Percentiles rank a stretch among this genome's conserved stretches.
Conservation (phyloP, 495 filamentous ascomycete species). For the Penicillium waksmanii region DNA sequence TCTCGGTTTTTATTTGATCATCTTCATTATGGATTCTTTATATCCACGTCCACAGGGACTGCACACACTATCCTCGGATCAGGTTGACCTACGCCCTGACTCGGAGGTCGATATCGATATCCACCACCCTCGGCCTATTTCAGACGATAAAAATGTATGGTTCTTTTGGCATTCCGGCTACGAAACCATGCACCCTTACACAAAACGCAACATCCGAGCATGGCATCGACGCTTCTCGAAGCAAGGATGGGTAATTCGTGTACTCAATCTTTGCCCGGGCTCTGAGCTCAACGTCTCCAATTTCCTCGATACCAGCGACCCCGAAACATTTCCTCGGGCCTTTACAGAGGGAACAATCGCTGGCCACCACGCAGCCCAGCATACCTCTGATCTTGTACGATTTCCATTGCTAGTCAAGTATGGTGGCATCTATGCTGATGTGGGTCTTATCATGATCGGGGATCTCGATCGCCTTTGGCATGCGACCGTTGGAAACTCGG, state of each 20-base stretch:
- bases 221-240: constrained; percentile 57
- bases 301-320: constrained; percentile 50
- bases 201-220: constrained; percentile 57
- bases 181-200: constrained; percentile 51
- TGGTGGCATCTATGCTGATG: constrained; percentile 61
- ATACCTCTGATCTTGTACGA: constrained; percentile 59
- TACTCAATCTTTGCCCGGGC: constrained; percentile 47
- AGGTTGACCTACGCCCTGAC: constrained; percentile 49
- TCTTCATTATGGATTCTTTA: not conserved
- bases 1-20: too few relatives aligned
- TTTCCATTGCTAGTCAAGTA: constrained; percentile 57
- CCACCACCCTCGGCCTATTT: constrained; percentile 43
- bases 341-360: constrained; percentile 50
- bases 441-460: constrained; percentile 58
- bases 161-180: constrained; percentile 60
- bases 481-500: constrained; percentile 46
- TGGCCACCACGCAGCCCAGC: constrained; percentile 53
- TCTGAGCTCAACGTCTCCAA: constrained; percentile 51
- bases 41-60: constrained; percentile 20
- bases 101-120: constrained; percentile 48
- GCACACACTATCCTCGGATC: constrained; percentile 15
- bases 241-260: constrained; percentile 55
- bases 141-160: constrained; percentile 55
- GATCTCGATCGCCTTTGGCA: constrained; percentile 57
- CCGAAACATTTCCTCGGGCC: constrained; percentile 47